phyloP scores from a whole-genome alignment of 305 asterid genomes.

The Plantago coronopus region DNA sequence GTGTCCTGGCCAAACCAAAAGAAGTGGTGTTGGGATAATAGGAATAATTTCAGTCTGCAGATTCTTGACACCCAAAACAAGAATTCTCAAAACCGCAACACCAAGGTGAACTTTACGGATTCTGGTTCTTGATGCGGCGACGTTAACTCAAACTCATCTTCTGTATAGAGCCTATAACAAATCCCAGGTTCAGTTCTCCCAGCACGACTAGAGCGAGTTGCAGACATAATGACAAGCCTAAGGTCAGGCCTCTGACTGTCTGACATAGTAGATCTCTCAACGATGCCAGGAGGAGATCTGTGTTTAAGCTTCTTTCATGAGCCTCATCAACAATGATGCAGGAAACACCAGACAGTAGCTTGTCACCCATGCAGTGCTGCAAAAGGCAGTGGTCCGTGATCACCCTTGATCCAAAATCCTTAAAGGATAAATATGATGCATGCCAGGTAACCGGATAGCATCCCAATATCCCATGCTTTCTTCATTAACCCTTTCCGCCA shows the following conservation, averaged over 20 bases:
- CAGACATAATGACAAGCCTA: constrained; percentile 91
- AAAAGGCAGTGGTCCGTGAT: constrained; percentile 81
- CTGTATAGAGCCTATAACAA: constrained; percentile 72
- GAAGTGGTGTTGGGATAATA: too few species aligned
- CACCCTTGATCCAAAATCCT: constrained; percentile 49
- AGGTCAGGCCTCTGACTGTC: constrained; percentile 58
- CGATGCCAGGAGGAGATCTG: constrained; percentile 87
- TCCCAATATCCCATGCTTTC: constrained; percentile 69
- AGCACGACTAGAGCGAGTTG: constrained; percentile 95
- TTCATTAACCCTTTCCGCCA: constrained; percentile 77
- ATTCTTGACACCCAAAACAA: constrained; percentile 71
- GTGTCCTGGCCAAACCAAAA: too few species aligned
- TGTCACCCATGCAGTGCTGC: constrained; percentile 79
- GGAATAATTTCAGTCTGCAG: too few species aligned
- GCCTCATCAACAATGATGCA: constrained; percentile 95
- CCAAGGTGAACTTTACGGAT: constrained; percentile 89
- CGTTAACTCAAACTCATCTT: constrained; percentile 62
- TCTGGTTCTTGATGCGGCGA: constrained; percentile 77
- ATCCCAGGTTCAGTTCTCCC: constrained; percentile 93
- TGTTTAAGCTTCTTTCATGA: constrained; percentile 92
- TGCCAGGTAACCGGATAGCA: constrained; percentile 42
- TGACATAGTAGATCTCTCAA: constrained; percentile 60
- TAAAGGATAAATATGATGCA: constrained; percentile 59
- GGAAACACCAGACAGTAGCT: constrained; percentile 52
- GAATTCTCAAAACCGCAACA: constrained; percentile 80